Evolutionary conservation across 257 asterid species (phyloP), one percentile per base, ranked within the genome.

Genomic region (Solanum medicagineum): DNA sequence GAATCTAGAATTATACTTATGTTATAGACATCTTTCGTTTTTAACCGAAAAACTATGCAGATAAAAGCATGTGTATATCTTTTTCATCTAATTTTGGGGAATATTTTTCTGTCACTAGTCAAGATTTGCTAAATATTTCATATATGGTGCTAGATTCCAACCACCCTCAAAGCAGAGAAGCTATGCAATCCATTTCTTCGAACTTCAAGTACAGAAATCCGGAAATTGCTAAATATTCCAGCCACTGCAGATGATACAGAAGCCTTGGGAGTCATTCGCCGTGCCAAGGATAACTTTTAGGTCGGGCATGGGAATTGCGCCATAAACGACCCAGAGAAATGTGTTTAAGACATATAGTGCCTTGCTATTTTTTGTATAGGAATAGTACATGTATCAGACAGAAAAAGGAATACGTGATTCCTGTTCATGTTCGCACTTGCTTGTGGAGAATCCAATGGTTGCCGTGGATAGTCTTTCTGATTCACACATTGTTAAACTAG

Each of bases 121-220:
- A n/a, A 20, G 65, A 36, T 55, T 57, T 56, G 47, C 36, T 20
- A 73, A 57, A 66, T 84, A 19, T 65, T 69, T 45, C 2, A 51
- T 45, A 7, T 32, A 32, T 54, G 45, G 20, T 45, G 32, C 88
- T 86, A 96, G 99, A 92, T 96, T 87, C 99, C 99, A 24, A 92
- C 96, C 56, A 88, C 94, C 24, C 89, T 96, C 26, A 89, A 87
- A 66, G 90, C 66, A 85, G 99, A 96, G 93, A 96, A 96, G 91
- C 83, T 82, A 77, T 96, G 98, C 51, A 96, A 96, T 87, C 99
- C 99, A 1, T 96, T 96, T 87, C 98, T 95, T 81, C 98, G 99
- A 53, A 94, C 98, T 57, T 93, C 96, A 80, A 93, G 98, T 83
- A 42, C 56, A 86, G 98, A 96, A 91, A 95, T 96, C 81, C 92